Base-by-base conservation (phyloP, 2,329 filamentous ascomycete genomes). In the Arthroderma sp. region DNA sequence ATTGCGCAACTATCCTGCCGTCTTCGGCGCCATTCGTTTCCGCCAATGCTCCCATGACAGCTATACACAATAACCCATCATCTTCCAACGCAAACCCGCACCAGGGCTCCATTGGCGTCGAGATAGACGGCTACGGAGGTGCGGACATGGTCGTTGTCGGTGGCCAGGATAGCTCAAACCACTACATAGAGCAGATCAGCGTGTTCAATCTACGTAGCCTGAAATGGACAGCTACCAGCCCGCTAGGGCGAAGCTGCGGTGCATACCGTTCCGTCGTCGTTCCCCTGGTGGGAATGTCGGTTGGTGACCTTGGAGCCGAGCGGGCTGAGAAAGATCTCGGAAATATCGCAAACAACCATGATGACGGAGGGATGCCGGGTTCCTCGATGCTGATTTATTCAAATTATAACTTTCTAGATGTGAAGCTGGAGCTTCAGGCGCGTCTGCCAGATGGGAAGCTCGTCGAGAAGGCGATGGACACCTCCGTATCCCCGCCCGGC, bases 181-280 rank as follows among this genome's bases (percentile, higher is more conserved):
- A 95, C 70, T 98, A 98, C 68, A 98, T 98, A 63, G 91, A 98
- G 71, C 90, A 98, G 72, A 94, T 98, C 62, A 97, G 90, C 68
- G 89, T 98, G 2, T 98, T 98, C 77, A 98, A 98, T 66, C 77
- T 98, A 25, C 83, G 93, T 53, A 96, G 89, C 69, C 75, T 97
- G 59, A 95, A 93, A 73, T 98, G 93, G 93, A 95, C 89, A 1
- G 88, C 87, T 17, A 96, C 90, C 1, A 88, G 88, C 62, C 79
- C 85, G 0, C 78, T 97, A 49, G 91, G 90, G 54, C 88, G 91
- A 71, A 95, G 89, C 66, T 98, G 93, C 68, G 93, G 93, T 61
- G 93, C 93, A 1, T 98, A 98, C 71, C 84, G 93, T 62, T 96
- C 91, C 68, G 93, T 98, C 17, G 91, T 95, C 33, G 87, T 91